These are phyloP conservation scores for Picochlorum sp. DNA, from an alignment of 139 green algal species.

Conservation along the genomic window DNA sequence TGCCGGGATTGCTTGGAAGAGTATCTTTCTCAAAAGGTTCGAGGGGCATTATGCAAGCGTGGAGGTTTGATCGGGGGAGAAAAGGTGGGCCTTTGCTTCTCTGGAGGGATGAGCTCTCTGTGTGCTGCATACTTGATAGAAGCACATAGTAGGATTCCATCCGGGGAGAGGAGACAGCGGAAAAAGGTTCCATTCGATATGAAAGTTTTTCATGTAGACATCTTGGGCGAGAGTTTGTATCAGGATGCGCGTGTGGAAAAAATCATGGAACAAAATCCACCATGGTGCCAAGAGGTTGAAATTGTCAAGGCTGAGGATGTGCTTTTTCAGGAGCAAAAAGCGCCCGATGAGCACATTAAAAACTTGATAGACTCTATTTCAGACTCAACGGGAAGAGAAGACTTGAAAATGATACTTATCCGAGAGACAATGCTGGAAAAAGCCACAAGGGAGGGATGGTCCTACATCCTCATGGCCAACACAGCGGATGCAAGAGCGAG, in stretches of 20 bases:
- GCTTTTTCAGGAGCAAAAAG: not conserved
- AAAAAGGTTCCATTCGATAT: not conserved
- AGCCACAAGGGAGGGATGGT: conserved; percentile 31
- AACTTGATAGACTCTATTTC: conserved; percentile 26
- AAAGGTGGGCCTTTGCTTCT: conserved; percentile 43
- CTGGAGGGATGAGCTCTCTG: conserved; percentile 37
- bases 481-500: conserved; percentile 40
- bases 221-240: conserved; percentile 9
- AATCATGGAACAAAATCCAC: too few species aligned
- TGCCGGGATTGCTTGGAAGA: not conserved
- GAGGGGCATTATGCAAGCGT: not conserved
- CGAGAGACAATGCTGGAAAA: conserved; percentile 36
- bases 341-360: not conserved
- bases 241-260: conserved; percentile 19
- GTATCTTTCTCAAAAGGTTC: conserved; percentile 41
- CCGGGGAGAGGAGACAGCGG: not conserved
- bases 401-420: conserved; percentile 51
- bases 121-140: conserved; percentile 36
- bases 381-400: conserved; percentile 56
- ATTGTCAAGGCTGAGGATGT: not conserved
- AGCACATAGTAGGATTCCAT: not conserved
- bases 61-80: conserved; percentile 19
- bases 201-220: not conserved
- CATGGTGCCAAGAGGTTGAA: not conserved
- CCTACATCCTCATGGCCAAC: conserved; percentile 44